Base-by-base conservation (phyloP, 73 alveolate species). In the Paramecium pentaurelia region DNA sequence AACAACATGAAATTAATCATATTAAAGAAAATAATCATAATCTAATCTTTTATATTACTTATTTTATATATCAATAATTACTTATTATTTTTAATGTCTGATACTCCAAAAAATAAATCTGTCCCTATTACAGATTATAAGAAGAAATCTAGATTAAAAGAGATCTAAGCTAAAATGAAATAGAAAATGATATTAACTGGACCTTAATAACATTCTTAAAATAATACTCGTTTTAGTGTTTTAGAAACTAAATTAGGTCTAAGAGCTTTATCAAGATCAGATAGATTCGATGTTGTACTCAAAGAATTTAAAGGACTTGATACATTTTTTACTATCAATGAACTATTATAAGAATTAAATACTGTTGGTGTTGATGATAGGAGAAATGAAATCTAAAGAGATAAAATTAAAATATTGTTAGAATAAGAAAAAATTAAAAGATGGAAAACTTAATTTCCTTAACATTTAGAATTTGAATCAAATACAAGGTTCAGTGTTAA, bases 281-380 rank as follows among this genome's bases (percentile, higher is more conserved):
- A 80, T 9, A 40, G 75, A 47, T 80, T 80, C 8, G 91, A 80
- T 20, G 77, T 40, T 28, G 58, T 27, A 40, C 75, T 80, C 0
- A 80, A 80, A 47, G 91, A 80, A 42, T 80, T 80, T 36, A 80
- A 80, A 80, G 71, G 77, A 2, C 58, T 80, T 8, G 91, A 80
- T 47, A 80, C 91, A 0, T 80, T 80, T 47, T 49, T 45, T 18
- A 80, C 77, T 20, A 45, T 80, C 4, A 45, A 80, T 14, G 49
- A 80, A 80, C 22, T 45, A 2, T 47, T 80, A 10, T 36, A 80
- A 10, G 91, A 80, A 27, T 49, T 80, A 22, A 80, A 47, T 80
- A 40, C 20, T 10, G 51, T 14, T 22, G 91, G 77, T 11, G 34
- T 27, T 8, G 75, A 47, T 45, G 49, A 42, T 40, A 36, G 58